Evolutionary conservation across 306 rosid genomes (phyloP).

Genomic region (Clitoria ternatea): DNA sequence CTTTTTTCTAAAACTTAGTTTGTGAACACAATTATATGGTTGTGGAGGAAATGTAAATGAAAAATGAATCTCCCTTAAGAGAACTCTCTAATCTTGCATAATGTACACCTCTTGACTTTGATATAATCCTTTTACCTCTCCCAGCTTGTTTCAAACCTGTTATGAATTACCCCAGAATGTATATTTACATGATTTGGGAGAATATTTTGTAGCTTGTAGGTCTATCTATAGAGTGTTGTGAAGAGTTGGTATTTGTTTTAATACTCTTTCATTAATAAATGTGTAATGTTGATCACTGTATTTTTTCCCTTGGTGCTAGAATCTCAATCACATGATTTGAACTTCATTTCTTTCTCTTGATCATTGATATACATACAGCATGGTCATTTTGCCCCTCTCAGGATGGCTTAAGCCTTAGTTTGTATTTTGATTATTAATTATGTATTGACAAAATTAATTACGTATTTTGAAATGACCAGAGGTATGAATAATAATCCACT

Average conservation of each 20-base stretch:
- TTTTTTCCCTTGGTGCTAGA: neutral
- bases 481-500: neutral
- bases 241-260: neutral
- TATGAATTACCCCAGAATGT: neutral
- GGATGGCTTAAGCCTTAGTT: neutral
- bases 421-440: neutral
- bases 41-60: neutral
- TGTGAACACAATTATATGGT: slow-evolving; percentile 10
- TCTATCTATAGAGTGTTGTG: neutral
- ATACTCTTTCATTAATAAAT: neutral
- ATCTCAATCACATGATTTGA: neutral
- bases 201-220: neutral
- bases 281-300: neutral
- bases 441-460: neutral
- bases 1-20: neutral
- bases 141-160: neutral
- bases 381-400: neutral
- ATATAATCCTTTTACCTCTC: neutral
- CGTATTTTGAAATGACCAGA: neutral
- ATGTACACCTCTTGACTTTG: neutral
- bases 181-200: neutral
- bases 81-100: neutral
- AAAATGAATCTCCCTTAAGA: neutral
- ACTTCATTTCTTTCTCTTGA: neutral
- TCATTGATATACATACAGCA: neutral